Base-by-base conservation (phyloP, 2,329 filamentous ascomycete species). In the Pseudogymnoascus sp. region DNA sequence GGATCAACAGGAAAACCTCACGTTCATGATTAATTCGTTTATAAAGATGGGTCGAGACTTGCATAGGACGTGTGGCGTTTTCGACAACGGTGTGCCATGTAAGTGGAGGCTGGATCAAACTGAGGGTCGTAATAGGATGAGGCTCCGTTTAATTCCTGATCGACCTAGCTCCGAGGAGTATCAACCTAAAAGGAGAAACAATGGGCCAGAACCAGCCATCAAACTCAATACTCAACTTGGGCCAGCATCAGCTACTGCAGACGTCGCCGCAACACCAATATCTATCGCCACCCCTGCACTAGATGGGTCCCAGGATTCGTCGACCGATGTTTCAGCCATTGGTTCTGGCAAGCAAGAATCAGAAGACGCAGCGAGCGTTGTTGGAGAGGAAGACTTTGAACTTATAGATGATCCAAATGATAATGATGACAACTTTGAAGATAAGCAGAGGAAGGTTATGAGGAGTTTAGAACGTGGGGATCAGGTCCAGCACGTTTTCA, bases 401-500 rank as follows among this genome's bases (percentile, higher is more conserved):
- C 85, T 99, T 68, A 88, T 99, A 5, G 93, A 97, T 65, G 93
- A 97, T 66, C 93, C 93, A 0, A 92, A 92, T 70, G 89, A 93
- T 64, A 91, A 77, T 1, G 84, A 86, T 12, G 86, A 88, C 68
- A 88, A 87, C 1, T 96, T 96, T 67, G 96, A 99, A 75, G 96
- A 99, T 75, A 97, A 97, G 78, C 97, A 99, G 71, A 85, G 96
- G 51, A 97, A 97, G 75, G 93, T 99, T 51, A 96, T 97, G 91
- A 85, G 95, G 61, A 93, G 91, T 67, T 81, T 99, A 10, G 89
- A 96, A 69, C 88, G 89, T 11, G 92, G 93, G 4, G 95, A 99
- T 71, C 85, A 93, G 63, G 93, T 99, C 1, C 91, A 97, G 73
- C 89, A 91, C 64, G 91, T 97, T 1, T 96, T 91, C 80, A 99